phyloP scores from a whole-genome alignment of 2,329 filamentous ascomycete genomes.

The Ascochyta clinopodiicola region DNA sequence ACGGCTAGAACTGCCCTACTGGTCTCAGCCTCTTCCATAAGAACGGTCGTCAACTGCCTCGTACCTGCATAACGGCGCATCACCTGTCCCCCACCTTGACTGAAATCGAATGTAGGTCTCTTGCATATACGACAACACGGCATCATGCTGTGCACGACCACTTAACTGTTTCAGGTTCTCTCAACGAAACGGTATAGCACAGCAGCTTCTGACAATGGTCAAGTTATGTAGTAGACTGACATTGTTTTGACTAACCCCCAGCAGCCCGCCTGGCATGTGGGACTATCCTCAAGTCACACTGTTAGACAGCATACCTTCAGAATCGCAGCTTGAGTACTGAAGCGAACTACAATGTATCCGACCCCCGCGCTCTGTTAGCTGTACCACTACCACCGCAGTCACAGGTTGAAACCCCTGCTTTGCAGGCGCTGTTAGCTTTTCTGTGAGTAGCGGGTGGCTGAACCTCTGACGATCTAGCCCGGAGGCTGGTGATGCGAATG shows the following conservation, averaged over 20 bases:
- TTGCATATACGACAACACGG: not conserved
- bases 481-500: not conserved
- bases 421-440: not conserved
- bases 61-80: slow-evolving; percentile 2
- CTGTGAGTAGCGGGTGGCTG: not conserved
- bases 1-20: not conserved
- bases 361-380: not conserved
- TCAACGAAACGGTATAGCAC: not conserved
- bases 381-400: not conserved
- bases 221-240: not conserved
- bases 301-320: not conserved
- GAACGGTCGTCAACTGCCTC: not conserved
- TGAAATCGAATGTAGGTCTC: not conserved
- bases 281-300: not conserved
- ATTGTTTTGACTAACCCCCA: not conserved
- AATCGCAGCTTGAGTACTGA: not conserved
- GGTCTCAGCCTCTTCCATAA: not conserved
- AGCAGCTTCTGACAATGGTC: not conserved
- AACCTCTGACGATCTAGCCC: not conserved
- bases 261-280: not conserved
- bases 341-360: not conserved
- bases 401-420: slow-evolving; percentile 1
- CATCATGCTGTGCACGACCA: slow-evolving; percentile 1
- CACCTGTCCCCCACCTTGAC: not conserved
- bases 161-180: not conserved